Evolutionary conservation across 129 eudicot genomes (phyloP), one percentile per base, ranked within the genome.

Genomic region (Chrysanthemum lavandulifolium): DNA sequence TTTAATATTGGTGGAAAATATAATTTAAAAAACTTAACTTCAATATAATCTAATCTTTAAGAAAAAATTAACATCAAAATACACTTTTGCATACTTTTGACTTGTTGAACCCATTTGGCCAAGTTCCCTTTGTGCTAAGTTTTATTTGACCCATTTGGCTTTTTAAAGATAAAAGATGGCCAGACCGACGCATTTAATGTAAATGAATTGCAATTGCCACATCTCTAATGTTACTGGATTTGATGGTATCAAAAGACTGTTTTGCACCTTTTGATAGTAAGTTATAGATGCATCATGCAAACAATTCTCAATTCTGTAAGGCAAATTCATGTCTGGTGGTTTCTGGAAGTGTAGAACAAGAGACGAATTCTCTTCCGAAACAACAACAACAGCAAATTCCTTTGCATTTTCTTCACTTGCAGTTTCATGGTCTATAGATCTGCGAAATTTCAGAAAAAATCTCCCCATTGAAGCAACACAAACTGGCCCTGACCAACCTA

Each of bases 401-500:
- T 71, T 74, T 43, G 33, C 15, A 15, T 67, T 76, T 50, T 78
- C 61, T 75, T 82, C 76, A 11, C 48, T 64, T 57, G 64, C 29
- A 47, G 73, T 56, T 49, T 18, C 61, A 59, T 25, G 75, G 65
- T 74, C 75, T 43, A 13, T 80, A 64, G 83, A 76, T 79, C 83
- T 81, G 67, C 72, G 82, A 51, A 95, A 95, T 82, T 86, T 91
- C 27, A 95, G 74, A 60, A 91, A 95, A 81, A 95, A 95, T n/a
- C 87, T 86, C 62, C 99, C 99, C 74, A 95, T 76, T 70, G 99
- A 91, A 69, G 99, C 89, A 73, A 95, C 89, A 71, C 97, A 90
- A 49, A 95, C 87, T 14, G 99, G 99, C 43, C 99, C 99, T 3
- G 99, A 95, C 99, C 99, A 95, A 57, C 82, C 87, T 51, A 78